Evolutionary conservation across 768 basidiomycete genomes (phyloP).

Genomic region (Rubroboletus satanas): DNA sequence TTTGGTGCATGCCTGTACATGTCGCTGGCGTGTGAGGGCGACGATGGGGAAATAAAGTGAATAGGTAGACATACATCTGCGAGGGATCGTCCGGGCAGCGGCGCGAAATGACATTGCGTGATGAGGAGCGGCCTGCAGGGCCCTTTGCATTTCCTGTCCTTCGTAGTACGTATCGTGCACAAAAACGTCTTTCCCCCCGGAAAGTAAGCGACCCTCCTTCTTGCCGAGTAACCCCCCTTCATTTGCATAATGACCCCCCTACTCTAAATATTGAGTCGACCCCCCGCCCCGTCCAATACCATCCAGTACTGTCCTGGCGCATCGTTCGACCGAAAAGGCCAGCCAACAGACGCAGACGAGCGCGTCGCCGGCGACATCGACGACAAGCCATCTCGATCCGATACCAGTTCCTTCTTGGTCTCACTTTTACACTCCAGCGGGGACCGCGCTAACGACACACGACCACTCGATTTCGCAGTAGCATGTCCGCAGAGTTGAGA

Average conservation of each 20-base stretch:
- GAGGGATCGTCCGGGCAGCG: slow-evolving; percentile 11
- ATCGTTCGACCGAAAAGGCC: not conserved
- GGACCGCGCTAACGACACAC: slow-evolving; percentile 1
- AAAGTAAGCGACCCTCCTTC: not conserved
- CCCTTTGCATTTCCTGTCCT: not conserved
- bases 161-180: too few species aligned
- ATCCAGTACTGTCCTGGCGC: not conserved
- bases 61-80: slow-evolving; percentile 22
- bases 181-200: too few species aligned
- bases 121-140: not conserved
- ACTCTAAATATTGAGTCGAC: not conserved
- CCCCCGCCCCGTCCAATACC: not conserved
- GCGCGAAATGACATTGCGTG: slow-evolving; percentile 16
- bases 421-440: not conserved
- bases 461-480: slow-evolving; percentile 4
- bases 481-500: slow-evolving; percentile 24
- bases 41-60: not conserved
- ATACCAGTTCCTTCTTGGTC: not conserved
- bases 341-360: not conserved
- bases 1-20: slow-evolving; percentile 43
- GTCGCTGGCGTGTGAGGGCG: slow-evolving; percentile 3
- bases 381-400: not conserved
- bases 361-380: slow-evolving; percentile 4
- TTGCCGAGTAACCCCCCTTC: slow-evolving; percentile 9
- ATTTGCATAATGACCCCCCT: not conserved